Base-by-base conservation (phyloP, 2,329 filamentous ascomycete species). In the Pseudogymnoascus sp. region DNA sequence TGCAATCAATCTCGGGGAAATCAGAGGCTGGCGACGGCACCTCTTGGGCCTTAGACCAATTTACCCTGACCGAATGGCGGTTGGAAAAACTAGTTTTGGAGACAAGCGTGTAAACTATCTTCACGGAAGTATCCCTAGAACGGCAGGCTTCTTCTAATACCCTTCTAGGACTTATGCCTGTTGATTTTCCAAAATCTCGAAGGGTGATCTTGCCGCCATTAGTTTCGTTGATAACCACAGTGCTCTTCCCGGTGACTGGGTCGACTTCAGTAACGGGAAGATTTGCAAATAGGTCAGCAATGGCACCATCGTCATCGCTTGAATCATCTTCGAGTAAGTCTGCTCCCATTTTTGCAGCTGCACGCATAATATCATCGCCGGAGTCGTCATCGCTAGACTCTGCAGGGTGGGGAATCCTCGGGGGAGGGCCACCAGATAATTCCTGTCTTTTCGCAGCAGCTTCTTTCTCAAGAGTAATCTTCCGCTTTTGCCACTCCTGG, bases 71-170 rank as follows among this genome's bases (percentile, higher is more conserved):
- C 23, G 86, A 82, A 71, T 96, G 89, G 19, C 90, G 85, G 68
- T 88, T 89, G 1, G 89, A 87, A 75, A 91, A 95, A 0, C 86
- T 80, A 4, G 87, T 86, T 23, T 88, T 83, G 1, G 91, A 96
- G 26, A 95, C 78, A 44, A 89, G 76, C 63, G 81, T 85, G 73
- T 88, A 95, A 2, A 76, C 78, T 23, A 96, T 76, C 68, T 83
- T 88, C 31, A 83, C 89, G 3, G 81, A 81, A 1, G 87, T 78
- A 72, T 96, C 91, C 75, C 91, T 89, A 67, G 5, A 31, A 69
- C 89, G 87, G 73, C 93, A 96, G n/a, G 90, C 85, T 74, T 97
- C 93, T 74, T 97, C 92, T 11, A 97, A 77, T 28, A 90, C 82
- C 67, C 89, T 83, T 66, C 86, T 84, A 15, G 93, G 93, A 69